Base-by-base conservation (phyloP, 176 grass and related monocot genomes). In the Alloteropsis semialata region DNA sequence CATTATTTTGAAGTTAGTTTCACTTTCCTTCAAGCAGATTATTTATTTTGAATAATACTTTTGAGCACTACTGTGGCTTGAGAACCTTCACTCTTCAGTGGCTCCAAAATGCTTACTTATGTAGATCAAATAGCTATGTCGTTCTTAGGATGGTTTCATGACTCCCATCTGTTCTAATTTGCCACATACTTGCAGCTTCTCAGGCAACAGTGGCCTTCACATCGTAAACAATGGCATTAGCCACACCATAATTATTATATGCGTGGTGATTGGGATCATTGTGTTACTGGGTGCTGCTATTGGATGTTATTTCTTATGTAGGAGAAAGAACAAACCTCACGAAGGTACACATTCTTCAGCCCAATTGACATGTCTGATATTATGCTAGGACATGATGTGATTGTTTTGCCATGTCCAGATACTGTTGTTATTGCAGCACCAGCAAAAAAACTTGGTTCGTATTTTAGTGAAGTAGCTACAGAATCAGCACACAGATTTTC, bases 401-500 rank as follows among this genome's bases (percentile, higher is more conserved):
- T 75, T 88, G 9, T 66, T 88, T 88, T 85, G 28, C 76, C 50
- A 42, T 89, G 30, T 79, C 51, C 85, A 95, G 88, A 83, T 21
- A 88, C 81, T 16, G 51, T 79, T 59, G 70, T 76, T 51, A 76
- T 80, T 88, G 71, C 74, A 38, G 78, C 84, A 76, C 82, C 87
- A 77, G 93, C 85, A 30, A 95, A 92, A 84, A 95, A 93, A 36
- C 84, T 94, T 70, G 83, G 89, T 17, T 89, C 91, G 5, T 95
- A 88, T 83, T 95, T 93, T 38, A 91, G 91, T 72, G 96, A 99
- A 85, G 91, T 96, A 81, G 85, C 89, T 19, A 87, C 90, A 76
- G 96, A 99, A 83, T 65, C 83, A 77, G 93, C 87, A 21, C 96
- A 99, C 74, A 91, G 87, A 78, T 99, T 92, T 82, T 60, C 89